A percentile compares a stretch with the other conserved stretches of the same genome.
Conservation (phyloP, 2,329 filamentous ascomycete species). For the Fusarium subglutinans region DNA sequence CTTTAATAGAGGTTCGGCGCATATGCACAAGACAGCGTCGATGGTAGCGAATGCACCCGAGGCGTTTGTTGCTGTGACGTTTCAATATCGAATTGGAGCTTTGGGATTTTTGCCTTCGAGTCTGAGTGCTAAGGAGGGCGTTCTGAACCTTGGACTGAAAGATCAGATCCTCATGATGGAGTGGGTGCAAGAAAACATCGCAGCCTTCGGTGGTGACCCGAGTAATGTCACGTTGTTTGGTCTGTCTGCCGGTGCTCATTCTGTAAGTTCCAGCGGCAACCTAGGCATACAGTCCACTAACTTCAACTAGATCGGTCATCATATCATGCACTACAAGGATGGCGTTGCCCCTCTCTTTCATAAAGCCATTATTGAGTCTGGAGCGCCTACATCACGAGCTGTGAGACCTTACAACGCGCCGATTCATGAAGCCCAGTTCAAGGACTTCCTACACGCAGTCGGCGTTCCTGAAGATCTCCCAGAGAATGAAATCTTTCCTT, state of each 20-base stretch:
- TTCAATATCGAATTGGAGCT: slow-evolving; percentile 63
- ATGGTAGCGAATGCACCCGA: slow-evolving; percentile 64
- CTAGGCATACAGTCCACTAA: not conserved
- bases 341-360: slow-evolving; percentile 58
- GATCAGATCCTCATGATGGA: slow-evolving; percentile 62
- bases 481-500: slow-evolving; percentile 52
- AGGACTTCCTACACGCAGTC: slow-evolving; percentile 29
- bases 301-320: slow-evolving; percentile 67
- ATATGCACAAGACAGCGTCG: slow-evolving; percentile 67
- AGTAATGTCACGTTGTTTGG: slow-evolving; percentile 51
- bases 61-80: slow-evolving; percentile 60
- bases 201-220: slow-evolving; percentile 61
- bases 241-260: slow-evolving; percentile 61
- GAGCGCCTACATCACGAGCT: slow-evolving; percentile 62
- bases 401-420: slow-evolving; percentile 65
- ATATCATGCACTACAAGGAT: slow-evolving; percentile 62
- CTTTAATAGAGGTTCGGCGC: slow-evolving; percentile 56
- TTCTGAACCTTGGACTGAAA: slow-evolving; percentile 63
- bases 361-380: slow-evolving; percentile 65
- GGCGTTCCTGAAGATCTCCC: slow-evolving; percentile 27
- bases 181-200: slow-evolving; percentile 66
- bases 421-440: slow-evolving; percentile 66
- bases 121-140: slow-evolving; percentile 58
- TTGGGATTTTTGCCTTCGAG: slow-evolving; percentile 71
- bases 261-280: slow-evolving; percentile 42